These are phyloP conservation scores for Boehmeria nivea DNA, from an alignment of 306 rosid genomes.

Conservation along the genomic window DNA sequence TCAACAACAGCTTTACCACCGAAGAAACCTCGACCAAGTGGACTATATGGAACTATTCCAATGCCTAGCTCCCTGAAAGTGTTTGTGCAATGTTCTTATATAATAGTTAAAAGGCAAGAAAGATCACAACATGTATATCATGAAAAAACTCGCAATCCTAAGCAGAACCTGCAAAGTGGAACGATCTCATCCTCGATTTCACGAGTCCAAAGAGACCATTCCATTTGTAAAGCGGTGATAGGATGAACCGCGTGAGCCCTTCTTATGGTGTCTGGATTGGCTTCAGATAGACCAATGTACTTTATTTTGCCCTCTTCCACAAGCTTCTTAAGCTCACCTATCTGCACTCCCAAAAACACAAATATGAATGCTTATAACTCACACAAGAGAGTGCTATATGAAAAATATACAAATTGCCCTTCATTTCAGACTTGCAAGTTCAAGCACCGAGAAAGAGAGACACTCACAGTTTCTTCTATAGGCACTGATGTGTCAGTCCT, in stretches of 20 bases:
- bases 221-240: slow-evolving; percentile 64
- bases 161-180: slow-evolving; percentile 63
- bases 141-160: too few relatives aligned
- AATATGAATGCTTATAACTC: too few relatives aligned
- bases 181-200: slow-evolving; percentile 63
- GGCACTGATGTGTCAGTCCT: slow-evolving; percentile 67
- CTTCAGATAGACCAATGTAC: slow-evolving; percentile 73
- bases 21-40: slow-evolving; percentile 77
- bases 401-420: too few relatives aligned
- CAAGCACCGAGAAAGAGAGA: neutral
- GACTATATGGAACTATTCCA: slow-evolving; percentile 75
- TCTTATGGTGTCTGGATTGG: slow-evolving; percentile 65
- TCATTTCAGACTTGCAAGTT: too few relatives aligned
- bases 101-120: too few relatives aligned
- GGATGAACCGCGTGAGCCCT: slow-evolving; percentile 90
- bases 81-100: too few relatives aligned
- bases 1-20: slow-evolving; percentile 67
- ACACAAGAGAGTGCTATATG: too few relatives aligned
- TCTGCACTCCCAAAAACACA: slow-evolving; percentile 1
- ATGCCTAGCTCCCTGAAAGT: slow-evolving; percentile 67
- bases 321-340: slow-evolving; percentile 37
- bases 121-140: too few relatives aligned
- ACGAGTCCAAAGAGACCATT: slow-evolving; percentile 81
- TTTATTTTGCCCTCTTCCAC: slow-evolving; percentile 73
- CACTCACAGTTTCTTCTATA: slow-evolving; percentile 73